phyloP scores from a whole-genome alignment of 768 basidiomycete genomes.

The Termitomyces titanicus region DNA sequence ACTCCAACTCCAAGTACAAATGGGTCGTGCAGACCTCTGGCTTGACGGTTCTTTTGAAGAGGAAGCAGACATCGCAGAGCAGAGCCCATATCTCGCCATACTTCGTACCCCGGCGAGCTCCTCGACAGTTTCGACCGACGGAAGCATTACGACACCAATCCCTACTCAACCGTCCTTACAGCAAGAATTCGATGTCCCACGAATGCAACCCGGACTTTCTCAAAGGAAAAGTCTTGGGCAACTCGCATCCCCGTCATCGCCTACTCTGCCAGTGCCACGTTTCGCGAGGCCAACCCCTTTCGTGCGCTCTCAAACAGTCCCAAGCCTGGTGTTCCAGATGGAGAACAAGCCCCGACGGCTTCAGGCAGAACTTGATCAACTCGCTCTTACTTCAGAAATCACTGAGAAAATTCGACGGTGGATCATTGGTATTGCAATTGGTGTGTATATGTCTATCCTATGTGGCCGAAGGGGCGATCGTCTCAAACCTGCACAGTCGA shows the following conservation, averaged over 20 bases:
- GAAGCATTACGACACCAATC: constrained; percentile 16
- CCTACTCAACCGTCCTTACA: constrained; percentile 15
- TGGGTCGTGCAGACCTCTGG: constrained; percentile 17
- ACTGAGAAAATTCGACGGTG: constrained; percentile 55
- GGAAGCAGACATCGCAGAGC: constrained; percentile 26
- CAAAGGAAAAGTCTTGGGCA: constrained; percentile 19
- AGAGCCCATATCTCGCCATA: constrained; percentile 21
- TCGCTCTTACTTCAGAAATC: constrained; percentile 46
- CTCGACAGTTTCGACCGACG: constrained; percentile 17
- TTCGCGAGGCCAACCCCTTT: constrained; percentile 19
- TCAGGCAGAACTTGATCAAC: constrained; percentile 32
- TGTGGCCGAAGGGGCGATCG: not conserved
- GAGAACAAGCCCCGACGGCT: constrained; percentile 26
- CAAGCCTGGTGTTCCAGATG: constrained; percentile 32
- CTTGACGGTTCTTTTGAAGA: constrained; percentile 19
- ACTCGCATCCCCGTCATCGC: constrained; percentile 22
- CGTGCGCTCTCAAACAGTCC: constrained; percentile 45
- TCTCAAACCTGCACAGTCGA: constrained; percentile 47
- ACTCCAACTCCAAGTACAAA: constrained; percentile 1
- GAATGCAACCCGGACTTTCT: constrained; percentile 11
- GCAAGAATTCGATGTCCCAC: constrained; percentile 10
- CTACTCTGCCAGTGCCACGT: constrained; percentile 16
- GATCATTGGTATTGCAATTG: constrained; percentile 66
- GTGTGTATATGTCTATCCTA: constrained; percentile 32
- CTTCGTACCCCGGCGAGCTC: constrained; percentile 21